Evolutionary conservation across 305 asterid species (phyloP).

Genomic region (Fraxinus velutina): DNA sequence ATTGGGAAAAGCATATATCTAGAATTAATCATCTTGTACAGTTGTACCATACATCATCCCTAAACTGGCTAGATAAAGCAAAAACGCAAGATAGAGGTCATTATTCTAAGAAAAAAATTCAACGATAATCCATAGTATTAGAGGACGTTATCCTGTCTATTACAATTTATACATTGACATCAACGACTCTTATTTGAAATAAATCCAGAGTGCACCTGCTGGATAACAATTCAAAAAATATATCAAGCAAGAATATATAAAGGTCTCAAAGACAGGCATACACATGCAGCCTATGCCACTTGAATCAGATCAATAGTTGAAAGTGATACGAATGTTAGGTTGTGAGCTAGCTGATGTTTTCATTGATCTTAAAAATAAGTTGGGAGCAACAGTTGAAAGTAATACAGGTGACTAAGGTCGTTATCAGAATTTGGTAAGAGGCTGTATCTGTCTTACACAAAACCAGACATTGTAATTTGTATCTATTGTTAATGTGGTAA

Average conservation of each 20-base stretch:
- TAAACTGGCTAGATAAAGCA: not conserved
- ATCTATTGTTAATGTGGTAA: not conserved
- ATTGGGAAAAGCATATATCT: constrained; percentile 10
- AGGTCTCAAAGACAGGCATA: not conserved
- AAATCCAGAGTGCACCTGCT: constrained; percentile 12
- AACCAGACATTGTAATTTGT: not conserved
- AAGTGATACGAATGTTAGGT: not conserved
- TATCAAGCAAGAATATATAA: not conserved
- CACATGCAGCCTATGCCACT: not conserved
- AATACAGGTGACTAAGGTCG: not conserved
- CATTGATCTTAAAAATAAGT: not conserved
- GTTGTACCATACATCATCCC: constrained; percentile 2
- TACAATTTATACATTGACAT: not conserved
- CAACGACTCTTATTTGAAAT: constrained; percentile 18
- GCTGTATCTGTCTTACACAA: not conserved
- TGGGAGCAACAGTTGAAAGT: not conserved
- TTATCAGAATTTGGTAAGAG: not conserved
- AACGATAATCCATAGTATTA: constrained; percentile 15
- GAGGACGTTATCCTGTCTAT: constrained; percentile 10
- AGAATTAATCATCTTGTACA: constrained; percentile 16
- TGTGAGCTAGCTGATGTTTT: not conserved
- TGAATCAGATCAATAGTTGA: not conserved
- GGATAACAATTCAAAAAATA: constrained; percentile 10
- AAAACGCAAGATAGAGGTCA: not conserved
- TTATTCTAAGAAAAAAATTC: constrained; percentile 1